These are phyloP conservation scores for Vitis hybrid DNA, from an alignment of 177 flowering plant species.

Conservation along the genomic window DNA sequence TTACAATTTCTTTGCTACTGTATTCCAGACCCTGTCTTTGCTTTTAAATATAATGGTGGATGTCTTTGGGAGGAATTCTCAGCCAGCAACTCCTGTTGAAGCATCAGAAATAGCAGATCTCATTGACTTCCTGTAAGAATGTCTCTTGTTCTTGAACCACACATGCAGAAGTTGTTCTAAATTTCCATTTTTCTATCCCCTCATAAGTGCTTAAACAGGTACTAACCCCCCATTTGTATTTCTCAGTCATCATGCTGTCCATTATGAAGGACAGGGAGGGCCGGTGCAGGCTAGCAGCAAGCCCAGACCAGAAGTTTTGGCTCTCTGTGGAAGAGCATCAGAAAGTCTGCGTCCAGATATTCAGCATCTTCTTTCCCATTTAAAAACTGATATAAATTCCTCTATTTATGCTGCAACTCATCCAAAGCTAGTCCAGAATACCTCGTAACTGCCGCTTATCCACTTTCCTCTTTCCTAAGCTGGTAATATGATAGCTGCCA, in stretches of 20 bases:
- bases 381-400: slow-evolving; percentile 66
- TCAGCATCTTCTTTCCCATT: slow-evolving; percentile 85
- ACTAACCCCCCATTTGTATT: slow-evolving; percentile 8
- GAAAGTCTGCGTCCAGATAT: slow-evolving; percentile 83
- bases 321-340: slow-evolving; percentile 58
- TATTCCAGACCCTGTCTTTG: slow-evolving; percentile 63
- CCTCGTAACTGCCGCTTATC: slow-evolving; percentile 20
- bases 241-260: slow-evolving; percentile 84
- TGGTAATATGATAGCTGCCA: background rate
- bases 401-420: slow-evolving; percentile 91
- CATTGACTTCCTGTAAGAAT: slow-evolving; percentile 89
- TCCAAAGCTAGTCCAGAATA: slow-evolving; percentile 68
- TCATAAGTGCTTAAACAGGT: background rate
- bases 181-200: background rate
- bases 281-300: slow-evolving; percentile 87
- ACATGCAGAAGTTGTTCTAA: background rate
- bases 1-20: background rate
- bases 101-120: slow-evolving; percentile 89
- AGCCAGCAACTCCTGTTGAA: slow-evolving; percentile 60
- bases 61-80: slow-evolving; percentile 83
- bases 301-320: slow-evolving; percentile 76
- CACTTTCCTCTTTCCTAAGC: no score
- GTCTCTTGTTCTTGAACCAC: background rate
- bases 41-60: slow-evolving; percentile 74
- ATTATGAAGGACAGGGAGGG: slow-evolving; percentile 97